These are phyloP conservation scores for Ampelomyces quisqualis DNA, from an alignment of 2,329 filamentous ascomycete species.

Conservation along the genomic window DNA sequence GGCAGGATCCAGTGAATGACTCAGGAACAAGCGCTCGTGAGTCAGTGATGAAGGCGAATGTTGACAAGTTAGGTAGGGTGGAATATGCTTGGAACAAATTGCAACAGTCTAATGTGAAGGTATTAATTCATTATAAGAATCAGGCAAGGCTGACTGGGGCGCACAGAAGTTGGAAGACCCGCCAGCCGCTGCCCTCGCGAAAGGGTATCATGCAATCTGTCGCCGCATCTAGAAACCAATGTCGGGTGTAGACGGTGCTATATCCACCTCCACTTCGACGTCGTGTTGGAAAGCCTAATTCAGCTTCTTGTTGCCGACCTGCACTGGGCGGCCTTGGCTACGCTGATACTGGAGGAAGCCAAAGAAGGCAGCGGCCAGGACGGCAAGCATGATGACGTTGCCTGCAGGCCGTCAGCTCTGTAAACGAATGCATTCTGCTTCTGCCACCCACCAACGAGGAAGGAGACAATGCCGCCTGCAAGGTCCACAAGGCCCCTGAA, in stretches of 20 bases:
- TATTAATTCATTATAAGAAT: background rate
- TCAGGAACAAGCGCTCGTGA: no score
- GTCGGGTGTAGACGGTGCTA: no score
- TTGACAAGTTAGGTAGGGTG: background rate
- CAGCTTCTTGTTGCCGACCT: constrained; percentile 42
- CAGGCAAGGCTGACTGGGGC: background rate
- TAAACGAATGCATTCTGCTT: background rate
- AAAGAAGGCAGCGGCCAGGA: constrained; percentile 34
- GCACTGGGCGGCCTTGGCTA: constrained; percentile 38
- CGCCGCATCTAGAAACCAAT: no score
- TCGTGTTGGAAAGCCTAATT: constrained; percentile 21
- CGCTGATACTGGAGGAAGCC: constrained; percentile 43
- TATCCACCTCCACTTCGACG: background rate
- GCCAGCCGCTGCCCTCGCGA: background rate
- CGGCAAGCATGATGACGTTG: constrained; percentile 39
- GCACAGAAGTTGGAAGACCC: background rate
- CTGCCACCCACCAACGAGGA: constrained; percentile 32
- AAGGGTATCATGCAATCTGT: constrained; percentile 6
- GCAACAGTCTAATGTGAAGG: background rate
- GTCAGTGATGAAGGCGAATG: constrained; percentile 16
- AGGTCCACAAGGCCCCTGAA: constrained; percentile 37
- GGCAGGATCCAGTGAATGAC: no score
- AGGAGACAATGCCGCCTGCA: constrained; percentile 37
- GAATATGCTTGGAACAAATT: background rate
- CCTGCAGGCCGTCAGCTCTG: constrained; percentile 22